A percentile compares a stretch with the other conserved stretches of the same genome.
phyloP scores from a whole-genome alignment of 495 filamentous ascomycete species.

The Xeromyces bisporus region DNA sequence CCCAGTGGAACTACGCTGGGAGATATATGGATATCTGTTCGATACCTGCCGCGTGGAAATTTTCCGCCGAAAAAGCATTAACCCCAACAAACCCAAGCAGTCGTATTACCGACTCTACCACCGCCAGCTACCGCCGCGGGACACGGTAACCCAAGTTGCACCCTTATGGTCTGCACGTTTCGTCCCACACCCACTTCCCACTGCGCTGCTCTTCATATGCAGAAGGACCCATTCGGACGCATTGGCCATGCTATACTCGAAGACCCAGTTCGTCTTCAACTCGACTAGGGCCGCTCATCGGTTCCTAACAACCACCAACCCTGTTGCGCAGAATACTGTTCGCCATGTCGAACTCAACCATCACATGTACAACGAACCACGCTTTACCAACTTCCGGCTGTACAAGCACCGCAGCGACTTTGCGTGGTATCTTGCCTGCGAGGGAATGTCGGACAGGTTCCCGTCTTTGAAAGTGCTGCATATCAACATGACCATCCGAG shows the following conservation, averaged over 20 bases:
- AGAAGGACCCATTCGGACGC: slow-evolving; percentile 7
- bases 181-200: slow-evolving; percentile 1
- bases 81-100: neutral
- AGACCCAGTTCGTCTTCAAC: slow-evolving; percentile 11
- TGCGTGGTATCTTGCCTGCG: slow-evolving; percentile 7
- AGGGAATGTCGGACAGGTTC: slow-evolving; percentile 3
- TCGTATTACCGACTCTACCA: slow-evolving; percentile 2
- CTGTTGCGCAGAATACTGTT: slow-evolving; percentile 5
- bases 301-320: slow-evolving; percentile 5
- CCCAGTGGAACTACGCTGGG: neutral
- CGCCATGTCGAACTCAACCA: slow-evolving; percentile 11
- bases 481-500: slow-evolving; percentile 5
- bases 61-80: neutral
- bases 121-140: neutral
- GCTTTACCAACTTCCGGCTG: slow-evolving; percentile 1
- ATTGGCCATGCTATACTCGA: slow-evolving; percentile 8
- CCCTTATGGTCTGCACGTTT: neutral
- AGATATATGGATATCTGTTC: slow-evolving; percentile 1
- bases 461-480: slow-evolving; percentile 6
- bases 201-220: slow-evolving; percentile 6
- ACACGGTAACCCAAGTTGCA: neutral
- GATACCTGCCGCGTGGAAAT: slow-evolving; percentile 1
- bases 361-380: slow-evolving; percentile 14
- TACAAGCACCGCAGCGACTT: slow-evolving; percentile 10
- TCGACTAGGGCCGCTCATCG: slow-evolving; percentile 4